These are phyloP conservation scores for Nakazawaea sp. DNA, from an alignment of 805 yeast genomes.

Conservation along the genomic window DNA sequence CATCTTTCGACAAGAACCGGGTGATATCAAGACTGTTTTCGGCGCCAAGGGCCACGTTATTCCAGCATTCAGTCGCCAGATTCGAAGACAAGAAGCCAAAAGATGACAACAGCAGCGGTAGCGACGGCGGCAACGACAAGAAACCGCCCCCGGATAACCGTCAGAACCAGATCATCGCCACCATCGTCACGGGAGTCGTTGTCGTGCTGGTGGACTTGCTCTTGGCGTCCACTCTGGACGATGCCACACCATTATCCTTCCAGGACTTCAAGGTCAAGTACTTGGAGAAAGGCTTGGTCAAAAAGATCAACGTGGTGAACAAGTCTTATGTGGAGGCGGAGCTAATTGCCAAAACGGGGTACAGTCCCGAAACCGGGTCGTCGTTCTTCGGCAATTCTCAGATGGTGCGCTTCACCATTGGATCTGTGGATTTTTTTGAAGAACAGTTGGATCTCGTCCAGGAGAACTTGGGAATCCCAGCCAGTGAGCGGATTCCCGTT, in stretches of 20 bases:
- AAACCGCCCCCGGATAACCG: constrained; percentile 13
- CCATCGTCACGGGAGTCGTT: constrained; percentile 1
- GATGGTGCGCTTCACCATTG: constrained; percentile 62
- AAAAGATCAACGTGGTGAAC: constrained; percentile 69
- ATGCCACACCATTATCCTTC: constrained; percentile 57
- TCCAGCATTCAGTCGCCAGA: too few species aligned
- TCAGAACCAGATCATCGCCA: constrained; percentile 9
- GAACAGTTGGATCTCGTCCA: constrained; percentile 71
- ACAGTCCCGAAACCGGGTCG: constrained; percentile 11
- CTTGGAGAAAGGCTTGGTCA: constrained; percentile 72
- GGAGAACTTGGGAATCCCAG: constrained; percentile 55
- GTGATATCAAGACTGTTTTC: too few species aligned
- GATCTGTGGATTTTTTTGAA: constrained; percentile 86
- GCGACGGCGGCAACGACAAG: constrained; percentile 9
- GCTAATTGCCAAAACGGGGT: constrained; percentile 23
- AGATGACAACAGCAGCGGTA: constrained; percentile 4
- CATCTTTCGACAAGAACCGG: too few species aligned
- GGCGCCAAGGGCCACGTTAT: too few species aligned
- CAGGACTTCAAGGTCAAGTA: constrained; percentile 80
- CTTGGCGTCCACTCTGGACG: constrained; percentile 1
- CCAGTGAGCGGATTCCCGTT: constrained; percentile 71
- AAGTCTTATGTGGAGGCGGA: constrained; percentile 68
- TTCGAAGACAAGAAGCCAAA: constrained; percentile 9
- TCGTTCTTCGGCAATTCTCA: constrained; percentile 14
- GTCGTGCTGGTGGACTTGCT: constrained; percentile 1